phyloP scores from a whole-genome alignment of 306 rosid species.

The Cucurbita moschata region DNA sequence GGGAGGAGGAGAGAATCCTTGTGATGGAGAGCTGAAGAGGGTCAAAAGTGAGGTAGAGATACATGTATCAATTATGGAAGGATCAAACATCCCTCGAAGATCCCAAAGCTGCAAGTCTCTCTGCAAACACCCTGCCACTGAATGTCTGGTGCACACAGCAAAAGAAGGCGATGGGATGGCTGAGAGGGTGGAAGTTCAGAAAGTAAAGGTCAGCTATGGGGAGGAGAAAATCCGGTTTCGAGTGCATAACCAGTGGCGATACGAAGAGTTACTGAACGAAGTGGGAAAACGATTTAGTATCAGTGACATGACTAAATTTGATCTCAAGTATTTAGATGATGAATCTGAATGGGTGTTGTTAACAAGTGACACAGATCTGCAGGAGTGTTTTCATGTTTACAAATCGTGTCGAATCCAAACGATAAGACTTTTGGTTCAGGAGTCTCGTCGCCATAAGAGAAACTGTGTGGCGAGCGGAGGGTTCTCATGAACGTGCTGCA shows the following conservation, averaged over 20 bases:
- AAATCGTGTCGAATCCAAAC: constrained; percentile 35
- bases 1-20: constrained; percentile 24
- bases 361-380: constrained; percentile 81
- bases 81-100: constrained; percentile 25
- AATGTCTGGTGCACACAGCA: constrained; percentile 1
- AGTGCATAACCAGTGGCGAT: constrained; percentile 35
- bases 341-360: constrained; percentile 83
- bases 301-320: constrained; percentile 40
- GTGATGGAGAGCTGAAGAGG: constrained; percentile 33
- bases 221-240: constrained; percentile 76
- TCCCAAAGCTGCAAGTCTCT: constrained; percentile 53
- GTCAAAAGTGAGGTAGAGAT: constrained; percentile 62
- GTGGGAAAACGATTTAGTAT: constrained; percentile 44
- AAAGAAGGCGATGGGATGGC: constrained; percentile 8
- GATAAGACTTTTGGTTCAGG: constrained; percentile 58
- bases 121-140: constrained; percentile 19
- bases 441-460: constrained; percentile 18
- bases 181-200: constrained; percentile 19
- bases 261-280: constrained; percentile 44
- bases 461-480: constrained; percentile 17
- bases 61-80: constrained; percentile 22
- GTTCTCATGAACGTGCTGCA: constrained; percentile 9
- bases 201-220: constrained; percentile 57
- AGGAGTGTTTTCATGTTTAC: constrained; percentile 77
- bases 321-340: constrained; percentile 83